Percentiles rank a stretch among this genome's conserved stretches.
These are phyloP conservation scores for Rhodotorula sp. DNA, from an alignment of 1,284 basidiomycete species.

Conservation along the genomic window DNA sequence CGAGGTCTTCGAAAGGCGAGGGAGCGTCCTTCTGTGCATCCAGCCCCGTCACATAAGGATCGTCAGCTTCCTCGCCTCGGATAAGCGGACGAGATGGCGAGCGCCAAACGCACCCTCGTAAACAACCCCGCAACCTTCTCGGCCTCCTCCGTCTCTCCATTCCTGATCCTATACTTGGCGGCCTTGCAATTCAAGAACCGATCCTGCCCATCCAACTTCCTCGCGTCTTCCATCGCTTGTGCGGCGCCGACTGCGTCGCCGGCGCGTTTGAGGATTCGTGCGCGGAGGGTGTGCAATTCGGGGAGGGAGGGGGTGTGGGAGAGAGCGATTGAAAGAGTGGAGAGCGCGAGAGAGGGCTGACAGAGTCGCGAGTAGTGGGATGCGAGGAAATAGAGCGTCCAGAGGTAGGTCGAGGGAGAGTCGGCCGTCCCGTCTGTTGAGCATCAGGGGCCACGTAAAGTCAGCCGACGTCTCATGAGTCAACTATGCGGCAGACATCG, in stretches of 20 bases:
- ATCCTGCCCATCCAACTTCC: slow-evolving; percentile 88
- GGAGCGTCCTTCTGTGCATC: slow-evolving; percentile 73
- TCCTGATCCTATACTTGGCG: slow-evolving; percentile 85
- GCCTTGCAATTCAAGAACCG: slow-evolving; percentile 92
- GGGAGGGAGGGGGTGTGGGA: slow-evolving; percentile 90
- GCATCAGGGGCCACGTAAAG: background rate
- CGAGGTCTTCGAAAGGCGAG: slow-evolving; percentile 73
- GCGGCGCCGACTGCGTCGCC: slow-evolving; percentile 79
- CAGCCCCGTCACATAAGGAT: slow-evolving; percentile 27
- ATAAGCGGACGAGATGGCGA: background rate
- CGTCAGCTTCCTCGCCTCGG: slow-evolving; percentile 10
- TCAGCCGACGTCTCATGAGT: background rate
- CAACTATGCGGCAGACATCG: background rate
- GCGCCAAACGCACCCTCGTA: slow-evolving; percentile 67
- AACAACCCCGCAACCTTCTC: slow-evolving; percentile 73
- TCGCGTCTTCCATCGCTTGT: slow-evolving; percentile 73
- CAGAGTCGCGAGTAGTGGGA: slow-evolving; percentile 59
- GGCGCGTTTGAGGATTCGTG: slow-evolving; percentile 78
- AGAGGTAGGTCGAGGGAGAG: slow-evolving; percentile 84
- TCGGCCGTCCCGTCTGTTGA: slow-evolving; percentile 49
- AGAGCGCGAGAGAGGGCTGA: slow-evolving; percentile 61
- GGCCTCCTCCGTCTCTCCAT: slow-evolving; percentile 73
- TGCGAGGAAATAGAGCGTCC: slow-evolving; percentile 92
- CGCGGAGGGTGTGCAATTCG: slow-evolving; percentile 82
- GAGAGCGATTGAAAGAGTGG: slow-evolving; percentile 65